Evolutionary conservation across 257 asterid species (phyloP).

Genomic region (Schizonepeta tenuifolia): DNA sequence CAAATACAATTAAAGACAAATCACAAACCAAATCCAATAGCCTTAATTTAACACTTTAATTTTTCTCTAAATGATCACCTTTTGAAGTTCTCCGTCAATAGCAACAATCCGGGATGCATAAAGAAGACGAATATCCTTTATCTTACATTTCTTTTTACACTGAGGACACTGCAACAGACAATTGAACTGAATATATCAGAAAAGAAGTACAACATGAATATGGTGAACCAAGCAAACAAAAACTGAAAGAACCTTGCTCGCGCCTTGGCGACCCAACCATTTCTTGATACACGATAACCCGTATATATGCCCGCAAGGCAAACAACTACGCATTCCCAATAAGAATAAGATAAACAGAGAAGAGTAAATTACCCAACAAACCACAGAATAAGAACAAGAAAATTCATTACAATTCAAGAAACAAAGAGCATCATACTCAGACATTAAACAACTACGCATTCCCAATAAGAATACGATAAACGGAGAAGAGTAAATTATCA

Average conservation of each 20-base stretch:
- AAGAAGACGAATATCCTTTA: slow-evolving; percentile 73
- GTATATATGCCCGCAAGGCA: slow-evolving; percentile 93
- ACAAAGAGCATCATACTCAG: slow-evolving; percentile 54
- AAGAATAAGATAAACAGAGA: slow-evolving; percentile 18
- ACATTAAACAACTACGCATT: slow-evolving; percentile 42
- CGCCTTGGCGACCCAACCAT: slow-evolving; percentile 68
- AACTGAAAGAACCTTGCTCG: slow-evolving; percentile 61
- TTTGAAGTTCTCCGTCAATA: slow-evolving; percentile 68
- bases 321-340: slow-evolving; percentile 55
- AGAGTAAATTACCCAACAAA: slow-evolving; percentile 1
- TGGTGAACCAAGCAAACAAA: background rate
- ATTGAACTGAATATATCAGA: slow-evolving; percentile 3
- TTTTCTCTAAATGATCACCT: slow-evolving; percentile 51
- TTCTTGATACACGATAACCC: slow-evolving; percentile 84
- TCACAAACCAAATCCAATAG: slow-evolving; percentile 25
- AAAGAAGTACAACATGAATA: slow-evolving; percentile 9
- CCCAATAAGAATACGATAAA: no score
- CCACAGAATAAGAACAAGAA: background rate
- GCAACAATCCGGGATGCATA: slow-evolving; percentile 73
- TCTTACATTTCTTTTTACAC: slow-evolving; percentile 67
- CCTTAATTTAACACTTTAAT: background rate
- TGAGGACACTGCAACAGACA: slow-evolving; percentile 78
- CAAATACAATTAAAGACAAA: slow-evolving; percentile 14
- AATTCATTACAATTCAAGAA: background rate
- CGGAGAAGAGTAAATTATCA: no score